Conservation (phyloP, 305 asterid genomes). For the Fraxinus platypoda region DNA sequence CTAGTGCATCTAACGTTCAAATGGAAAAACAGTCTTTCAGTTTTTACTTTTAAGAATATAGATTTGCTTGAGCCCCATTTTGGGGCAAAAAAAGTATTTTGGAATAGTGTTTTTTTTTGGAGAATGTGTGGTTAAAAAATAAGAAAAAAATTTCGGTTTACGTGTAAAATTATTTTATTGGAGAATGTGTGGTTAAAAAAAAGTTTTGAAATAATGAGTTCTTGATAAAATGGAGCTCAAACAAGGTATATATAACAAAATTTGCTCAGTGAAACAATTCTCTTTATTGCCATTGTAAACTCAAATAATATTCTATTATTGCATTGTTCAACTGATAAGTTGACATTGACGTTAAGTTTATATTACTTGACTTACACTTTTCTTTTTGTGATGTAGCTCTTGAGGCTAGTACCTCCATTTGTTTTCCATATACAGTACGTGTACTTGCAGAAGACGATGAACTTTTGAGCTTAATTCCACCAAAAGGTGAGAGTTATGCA, state of each 20-base stretch:
- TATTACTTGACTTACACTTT: constrained; percentile 14
- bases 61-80: no score
- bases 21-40: neutral
- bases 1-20: neutral
- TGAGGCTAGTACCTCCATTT: constrained; percentile 59
- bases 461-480: constrained; percentile 55
- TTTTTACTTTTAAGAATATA: neutral
- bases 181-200: neutral
- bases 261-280: neutral
- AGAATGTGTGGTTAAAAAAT: neutral
- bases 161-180: no score
- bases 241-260: neutral
- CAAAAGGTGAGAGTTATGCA: constrained; percentile 51
- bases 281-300: neutral
- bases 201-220: no score
- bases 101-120: no score
- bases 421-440: constrained; percentile 42
- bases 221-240: no score
- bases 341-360: neutral
- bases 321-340: neutral
- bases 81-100: no score
- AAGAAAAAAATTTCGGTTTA: no score
- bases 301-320: constrained; percentile 3
- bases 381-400: constrained; percentile 57
- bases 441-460: constrained; percentile 45